Evolutionary conservation across 257 asterid species (phyloP).

Genomic region (Mitragyna speciosa): DNA sequence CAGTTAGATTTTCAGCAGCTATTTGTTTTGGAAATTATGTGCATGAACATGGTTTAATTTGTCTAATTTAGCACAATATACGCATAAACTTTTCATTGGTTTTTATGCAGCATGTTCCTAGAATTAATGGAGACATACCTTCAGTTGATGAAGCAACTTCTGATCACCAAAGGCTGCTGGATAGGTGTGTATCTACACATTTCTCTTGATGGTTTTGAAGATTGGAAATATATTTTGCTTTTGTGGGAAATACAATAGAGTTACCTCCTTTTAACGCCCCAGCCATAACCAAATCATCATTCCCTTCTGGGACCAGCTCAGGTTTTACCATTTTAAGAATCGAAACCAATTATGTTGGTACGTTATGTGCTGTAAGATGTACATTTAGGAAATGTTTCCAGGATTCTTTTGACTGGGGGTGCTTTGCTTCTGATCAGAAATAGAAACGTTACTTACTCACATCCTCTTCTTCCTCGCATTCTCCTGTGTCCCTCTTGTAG

Average conservation of each 20-base stretch:
- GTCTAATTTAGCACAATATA: background rate
- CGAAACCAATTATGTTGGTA: background rate
- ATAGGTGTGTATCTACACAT: slow-evolving; percentile 53
- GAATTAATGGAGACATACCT: slow-evolving; percentile 93
- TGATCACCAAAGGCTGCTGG: slow-evolving; percentile 92
- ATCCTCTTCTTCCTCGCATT: background rate
- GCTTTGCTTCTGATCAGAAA: background rate
- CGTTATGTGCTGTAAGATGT: background rate
- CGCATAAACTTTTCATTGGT: slow-evolving; percentile 21
- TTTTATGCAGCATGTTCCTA: slow-evolving; percentile 81
- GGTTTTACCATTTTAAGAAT: background rate
- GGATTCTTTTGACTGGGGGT: background rate
- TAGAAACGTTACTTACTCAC: background rate
- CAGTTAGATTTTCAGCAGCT: background rate
- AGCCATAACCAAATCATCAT: background rate
- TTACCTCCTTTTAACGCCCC: background rate
- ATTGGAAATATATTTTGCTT: background rate
- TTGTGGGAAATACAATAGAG: background rate
- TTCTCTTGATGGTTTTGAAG: slow-evolving; percentile 23
- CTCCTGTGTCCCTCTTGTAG: background rate
- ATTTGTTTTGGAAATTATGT: slow-evolving; percentile 4
- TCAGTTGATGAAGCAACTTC: slow-evolving; percentile 90
- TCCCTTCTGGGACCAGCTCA: background rate
- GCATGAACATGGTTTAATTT: background rate
- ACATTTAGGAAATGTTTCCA: background rate